Percentiles rank a stretch among this genome's conserved stretches.
phyloP scores from a whole-genome alignment of 176 grass and related monocot genomes.

The maize (Zea mays) region DNA sequence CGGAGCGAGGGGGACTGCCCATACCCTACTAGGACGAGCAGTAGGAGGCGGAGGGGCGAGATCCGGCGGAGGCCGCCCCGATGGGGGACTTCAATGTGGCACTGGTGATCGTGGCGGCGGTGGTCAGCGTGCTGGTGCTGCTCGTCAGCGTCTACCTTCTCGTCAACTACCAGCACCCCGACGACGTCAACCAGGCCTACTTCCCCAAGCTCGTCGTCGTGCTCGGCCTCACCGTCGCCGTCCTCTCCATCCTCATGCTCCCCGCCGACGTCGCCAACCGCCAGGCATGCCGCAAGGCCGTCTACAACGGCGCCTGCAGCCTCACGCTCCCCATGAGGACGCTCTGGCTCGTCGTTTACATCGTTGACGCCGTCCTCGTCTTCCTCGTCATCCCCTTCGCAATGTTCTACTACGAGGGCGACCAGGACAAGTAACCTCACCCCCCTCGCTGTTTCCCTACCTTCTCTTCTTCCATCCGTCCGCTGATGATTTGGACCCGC shows the following conservation, averaged over 20 bases:
- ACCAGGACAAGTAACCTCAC: constrained; percentile 78
- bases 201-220: constrained; percentile 95
- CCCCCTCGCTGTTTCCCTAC: too few relatives aligned
- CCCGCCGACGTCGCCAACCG: constrained; percentile 94
- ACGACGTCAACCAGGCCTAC: constrained; percentile 95
- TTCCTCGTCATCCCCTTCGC: constrained; percentile 95
- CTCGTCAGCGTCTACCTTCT: constrained; percentile 91
- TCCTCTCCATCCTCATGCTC: constrained; percentile 99
- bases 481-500: constrained; percentile 41
- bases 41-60: not conserved
- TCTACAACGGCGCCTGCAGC: constrained; percentile 73
- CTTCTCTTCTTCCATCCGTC: too few relatives aligned
- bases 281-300: constrained; percentile 62
- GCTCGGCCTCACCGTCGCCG: constrained; percentile 81
- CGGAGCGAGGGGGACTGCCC: not conserved
- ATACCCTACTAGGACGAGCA: constrained; percentile 3
- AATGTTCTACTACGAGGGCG: constrained; percentile 99
- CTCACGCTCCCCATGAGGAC: constrained; percentile 93
- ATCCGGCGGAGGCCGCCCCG: constrained; percentile 32
- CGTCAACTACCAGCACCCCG: constrained; percentile 98
- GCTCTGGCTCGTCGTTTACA: constrained; percentile 91
- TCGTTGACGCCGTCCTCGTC: constrained; percentile 85
- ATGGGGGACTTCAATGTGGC: constrained; percentile 99
- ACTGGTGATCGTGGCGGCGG: constrained; percentile 87
- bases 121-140: constrained; percentile 71